Conservation (phyloP, 306 rosid species). For the Prunus armeniaca region DNA sequence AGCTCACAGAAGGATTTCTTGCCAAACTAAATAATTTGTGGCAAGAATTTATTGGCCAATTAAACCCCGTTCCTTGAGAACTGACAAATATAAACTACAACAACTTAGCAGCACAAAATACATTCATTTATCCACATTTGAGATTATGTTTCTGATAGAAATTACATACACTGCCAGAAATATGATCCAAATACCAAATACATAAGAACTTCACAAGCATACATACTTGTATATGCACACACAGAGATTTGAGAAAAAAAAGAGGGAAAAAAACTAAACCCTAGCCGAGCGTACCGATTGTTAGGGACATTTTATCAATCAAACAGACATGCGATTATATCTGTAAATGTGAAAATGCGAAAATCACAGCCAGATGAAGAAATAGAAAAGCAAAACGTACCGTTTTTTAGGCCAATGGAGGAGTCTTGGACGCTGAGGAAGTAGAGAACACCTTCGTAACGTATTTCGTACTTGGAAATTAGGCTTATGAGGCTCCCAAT, state of each 20-base stretch:
- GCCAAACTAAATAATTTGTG: not conserved
- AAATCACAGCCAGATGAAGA: not conserved
- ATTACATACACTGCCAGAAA: no score
- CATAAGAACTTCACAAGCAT: not conserved
- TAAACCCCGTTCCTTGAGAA: not conserved
- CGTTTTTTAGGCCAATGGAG: conserved; percentile 61
- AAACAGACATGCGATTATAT: not conserved
- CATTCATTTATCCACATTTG: no score
- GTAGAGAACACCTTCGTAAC: conserved; percentile 70
- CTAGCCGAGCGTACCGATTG: not conserved
- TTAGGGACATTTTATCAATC: not conserved
- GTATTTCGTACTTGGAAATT: conserved; percentile 65
- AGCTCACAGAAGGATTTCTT: not conserved
- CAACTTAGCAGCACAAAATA: not conserved
- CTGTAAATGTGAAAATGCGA: not conserved
- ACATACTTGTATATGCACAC: no score
- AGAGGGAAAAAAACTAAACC: not conserved
- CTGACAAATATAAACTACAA: not conserved
- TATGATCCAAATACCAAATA: no score
- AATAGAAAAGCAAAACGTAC: conserved; percentile 19
- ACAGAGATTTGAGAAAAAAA: not conserved
- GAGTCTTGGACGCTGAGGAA: conserved; percentile 45
- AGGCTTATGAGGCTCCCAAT: conserved; percentile 63
- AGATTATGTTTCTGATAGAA: not conserved
- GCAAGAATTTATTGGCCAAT: not conserved